phyloP scores from a whole-genome alignment of 2,329 filamentous ascomycete genomes.

The Alternaria burnsii region DNA sequence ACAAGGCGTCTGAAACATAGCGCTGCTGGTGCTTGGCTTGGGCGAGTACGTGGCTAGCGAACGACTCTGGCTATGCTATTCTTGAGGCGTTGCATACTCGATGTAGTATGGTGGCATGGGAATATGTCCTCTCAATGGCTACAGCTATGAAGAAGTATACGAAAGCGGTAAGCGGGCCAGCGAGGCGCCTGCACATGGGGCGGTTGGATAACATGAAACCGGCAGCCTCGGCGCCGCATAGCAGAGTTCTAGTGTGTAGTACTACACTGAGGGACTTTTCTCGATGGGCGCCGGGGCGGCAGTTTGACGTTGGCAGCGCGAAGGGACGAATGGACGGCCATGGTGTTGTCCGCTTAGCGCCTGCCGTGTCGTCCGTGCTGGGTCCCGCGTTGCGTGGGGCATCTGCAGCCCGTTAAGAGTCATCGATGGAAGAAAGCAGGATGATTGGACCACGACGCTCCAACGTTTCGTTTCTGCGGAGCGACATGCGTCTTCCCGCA shows the following conservation, averaged over 20 bases:
- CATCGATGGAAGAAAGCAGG: constrained; percentile 29
- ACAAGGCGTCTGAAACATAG: constrained; percentile 49
- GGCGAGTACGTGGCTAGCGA: constrained; percentile 46
- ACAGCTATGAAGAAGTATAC: constrained; percentile 33
- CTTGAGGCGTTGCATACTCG: constrained; percentile 25
- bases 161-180: constrained; percentile 32
- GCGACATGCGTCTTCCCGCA: constrained; percentile 35
- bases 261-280: constrained; percentile 11
- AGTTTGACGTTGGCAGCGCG: constrained; percentile 42
- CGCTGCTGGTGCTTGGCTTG: constrained; percentile 31
- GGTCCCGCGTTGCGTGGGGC: constrained; percentile 28
- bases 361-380: constrained; percentile 33
- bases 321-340: constrained; percentile 41
- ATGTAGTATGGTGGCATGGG: constrained; percentile 27
- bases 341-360: constrained; percentile 44
- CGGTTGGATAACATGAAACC: constrained; percentile 51
- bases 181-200: constrained; percentile 48
- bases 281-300: constrained; percentile 36
- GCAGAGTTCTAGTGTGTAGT: constrained; percentile 17
- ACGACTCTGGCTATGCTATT: constrained; percentile 37
- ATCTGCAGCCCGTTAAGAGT: constrained; percentile 41
- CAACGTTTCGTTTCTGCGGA: constrained; percentile 46
- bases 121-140: constrained; percentile 38
- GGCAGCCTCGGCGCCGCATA: constrained; percentile 33
- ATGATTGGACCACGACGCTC: constrained; percentile 43